phyloP scores from a whole-genome alignment of 495 filamentous ascomycete species.

The Mycothermus thermophilus region DNA sequence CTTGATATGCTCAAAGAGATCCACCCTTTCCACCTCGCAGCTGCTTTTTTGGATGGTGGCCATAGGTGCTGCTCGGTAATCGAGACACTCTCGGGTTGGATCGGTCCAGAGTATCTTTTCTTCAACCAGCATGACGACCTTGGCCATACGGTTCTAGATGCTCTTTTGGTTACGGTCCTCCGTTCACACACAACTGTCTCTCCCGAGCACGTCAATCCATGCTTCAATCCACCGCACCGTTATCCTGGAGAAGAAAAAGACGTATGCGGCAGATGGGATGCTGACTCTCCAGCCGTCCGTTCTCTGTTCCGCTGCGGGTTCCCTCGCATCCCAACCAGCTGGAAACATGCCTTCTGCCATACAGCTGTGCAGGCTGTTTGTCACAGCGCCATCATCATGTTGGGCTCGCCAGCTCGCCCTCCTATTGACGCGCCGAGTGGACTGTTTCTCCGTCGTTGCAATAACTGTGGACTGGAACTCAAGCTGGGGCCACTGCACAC shows the following conservation, averaged over 20 bases:
- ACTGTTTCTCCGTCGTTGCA: constrained; percentile 22
- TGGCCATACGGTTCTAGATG: constrained; percentile 31
- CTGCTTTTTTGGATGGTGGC: constrained; percentile 25
- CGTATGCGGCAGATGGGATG: constrained; percentile 30
- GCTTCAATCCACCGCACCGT: constrained; percentile 4
- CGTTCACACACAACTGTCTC: constrained; percentile 22
- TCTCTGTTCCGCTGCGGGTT: constrained; percentile 3
- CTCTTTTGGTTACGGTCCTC: constrained; percentile 26
- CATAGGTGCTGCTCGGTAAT: constrained; percentile 26
- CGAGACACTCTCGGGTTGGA: background rate
- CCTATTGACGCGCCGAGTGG: constrained; percentile 23
- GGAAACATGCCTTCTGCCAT: constrained; percentile 34
- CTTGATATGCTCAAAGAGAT: constrained; percentile 8
- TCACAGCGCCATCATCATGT: constrained; percentile 21
- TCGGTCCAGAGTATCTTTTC: background rate
- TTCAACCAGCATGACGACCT: constrained; percentile 18
- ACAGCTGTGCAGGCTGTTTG: constrained; percentile 26
- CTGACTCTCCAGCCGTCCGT: constrained; percentile 14
- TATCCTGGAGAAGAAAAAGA: constrained; percentile 27
- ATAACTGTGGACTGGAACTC: constrained; percentile 20
- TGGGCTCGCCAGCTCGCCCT: constrained; percentile 3
- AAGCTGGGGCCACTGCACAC: constrained; percentile 25
- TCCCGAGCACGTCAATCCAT: constrained; percentile 14
- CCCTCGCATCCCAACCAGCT: constrained; percentile 15
- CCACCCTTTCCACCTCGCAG: constrained; percentile 27